A percentile compares a stretch with the other conserved stretches of the same genome.
phyloP scores from a whole-genome alignment of 1,284 basidiomycete genomes.

The Lentinus polychrous region DNA sequence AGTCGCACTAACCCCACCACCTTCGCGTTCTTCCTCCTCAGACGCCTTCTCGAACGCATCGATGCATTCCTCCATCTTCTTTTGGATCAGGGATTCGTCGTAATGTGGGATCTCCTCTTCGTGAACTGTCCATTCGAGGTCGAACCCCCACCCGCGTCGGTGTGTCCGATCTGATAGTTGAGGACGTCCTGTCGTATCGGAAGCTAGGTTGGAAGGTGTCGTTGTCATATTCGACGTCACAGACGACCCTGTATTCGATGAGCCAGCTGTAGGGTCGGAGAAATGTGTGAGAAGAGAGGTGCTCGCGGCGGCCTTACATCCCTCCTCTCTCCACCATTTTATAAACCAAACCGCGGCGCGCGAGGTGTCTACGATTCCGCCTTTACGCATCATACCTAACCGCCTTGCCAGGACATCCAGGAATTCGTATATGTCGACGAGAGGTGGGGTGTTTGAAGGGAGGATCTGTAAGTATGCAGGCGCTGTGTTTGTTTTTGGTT shows the following conservation, averaged over 20 bases:
- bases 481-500: constrained; percentile 28
- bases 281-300: constrained; percentile 27
- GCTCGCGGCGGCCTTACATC: constrained; percentile 37
- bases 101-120: constrained; percentile 25
- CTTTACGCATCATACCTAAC: constrained; percentile 76
- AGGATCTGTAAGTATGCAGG: constrained; percentile 68
- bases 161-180: constrained; percentile 6
- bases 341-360: constrained; percentile 79
- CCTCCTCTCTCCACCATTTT: constrained; percentile 78
- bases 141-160: constrained; percentile 70
- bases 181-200: neutral
- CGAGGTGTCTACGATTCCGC: constrained; percentile 63
- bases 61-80: constrained; percentile 66
- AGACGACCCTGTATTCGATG: neutral
- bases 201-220: no score
- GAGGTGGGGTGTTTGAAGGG: constrained; percentile 45
- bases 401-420: constrained; percentile 64
- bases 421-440: constrained; percentile 55
- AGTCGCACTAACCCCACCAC: constrained; percentile 56
- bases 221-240: no score
- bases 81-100: constrained; percentile 38
- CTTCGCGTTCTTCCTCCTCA: constrained; percentile 43
- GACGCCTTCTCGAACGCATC: constrained; percentile 40
- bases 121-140: constrained; percentile 60
- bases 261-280: neutral